These are phyloP conservation scores for Hypsizygus ulmarius DNA, from an alignment of 1,284 basidiomycete genomes.

Conservation along the genomic window DNA sequence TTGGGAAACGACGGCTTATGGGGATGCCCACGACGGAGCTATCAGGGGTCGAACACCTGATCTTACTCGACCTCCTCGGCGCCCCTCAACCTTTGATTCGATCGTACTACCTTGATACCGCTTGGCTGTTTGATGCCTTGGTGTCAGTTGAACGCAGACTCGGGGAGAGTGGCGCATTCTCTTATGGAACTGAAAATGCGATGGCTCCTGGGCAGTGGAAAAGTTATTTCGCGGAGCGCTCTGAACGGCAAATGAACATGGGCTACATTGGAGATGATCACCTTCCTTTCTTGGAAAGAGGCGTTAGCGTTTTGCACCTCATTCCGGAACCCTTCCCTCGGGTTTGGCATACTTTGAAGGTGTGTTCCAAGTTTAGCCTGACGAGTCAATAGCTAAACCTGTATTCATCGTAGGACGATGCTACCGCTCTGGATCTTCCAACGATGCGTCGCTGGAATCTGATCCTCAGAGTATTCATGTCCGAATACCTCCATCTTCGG, in stretches of 20 bases:
- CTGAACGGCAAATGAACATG: constrained; percentile 35
- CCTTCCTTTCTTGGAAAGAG: constrained; percentile 81
- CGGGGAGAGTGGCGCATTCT: constrained; percentile 57
- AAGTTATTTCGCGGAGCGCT: constrained; percentile 64
- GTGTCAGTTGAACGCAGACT: constrained; percentile 66
- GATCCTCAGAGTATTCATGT: constrained; percentile 83
- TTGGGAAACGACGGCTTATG: constrained; percentile 60
- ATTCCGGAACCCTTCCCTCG: constrained; percentile 88
- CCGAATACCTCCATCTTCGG: constrained; percentile 84
- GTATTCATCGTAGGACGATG: constrained; percentile 70
- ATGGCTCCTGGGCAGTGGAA: constrained; percentile 46
- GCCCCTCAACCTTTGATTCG: constrained; percentile 68
- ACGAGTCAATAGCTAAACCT: neutral
- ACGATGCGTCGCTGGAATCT: constrained; percentile 91
- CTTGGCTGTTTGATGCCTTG: constrained; percentile 85
- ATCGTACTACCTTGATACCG: constrained; percentile 85
- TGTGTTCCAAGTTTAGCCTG: constrained; percentile 27
- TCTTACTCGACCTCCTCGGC: constrained; percentile 89
- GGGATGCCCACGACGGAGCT: constrained; percentile 58
- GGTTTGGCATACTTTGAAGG: constrained; percentile 87
- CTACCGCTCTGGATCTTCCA: constrained; percentile 78
- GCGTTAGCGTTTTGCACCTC: constrained; percentile 89
- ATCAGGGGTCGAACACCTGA: constrained; percentile 82
- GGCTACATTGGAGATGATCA: constrained; percentile 93
- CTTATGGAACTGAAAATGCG: constrained; percentile 39